Conservation (phyloP, 257 asterid genomes). For the Solanum chmielewskii region DNA sequence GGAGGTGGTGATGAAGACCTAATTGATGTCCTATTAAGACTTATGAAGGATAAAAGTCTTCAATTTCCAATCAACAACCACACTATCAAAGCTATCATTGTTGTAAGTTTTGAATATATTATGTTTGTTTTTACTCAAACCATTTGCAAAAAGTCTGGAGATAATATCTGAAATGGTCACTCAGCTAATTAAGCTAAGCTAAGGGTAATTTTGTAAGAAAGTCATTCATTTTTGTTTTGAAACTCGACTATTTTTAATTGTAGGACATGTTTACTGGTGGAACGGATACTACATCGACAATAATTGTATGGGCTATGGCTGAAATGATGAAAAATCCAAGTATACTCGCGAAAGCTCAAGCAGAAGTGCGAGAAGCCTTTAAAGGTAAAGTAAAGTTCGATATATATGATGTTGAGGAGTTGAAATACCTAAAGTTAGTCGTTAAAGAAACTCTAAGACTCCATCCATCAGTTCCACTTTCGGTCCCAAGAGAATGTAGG, state of each 20-base stretch:
- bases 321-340: background rate
- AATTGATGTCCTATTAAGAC: background rate
- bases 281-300: background rate
- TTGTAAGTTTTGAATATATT: background rate
- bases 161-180: background rate
- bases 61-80: background rate
- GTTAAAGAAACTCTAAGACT: background rate
- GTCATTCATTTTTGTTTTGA: background rate
- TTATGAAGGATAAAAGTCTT: background rate
- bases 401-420: background rate
- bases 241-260: background rate
- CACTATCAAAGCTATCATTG: background rate
- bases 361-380: background rate
- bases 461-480: background rate
- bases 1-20: background rate
- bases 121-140: background rate
- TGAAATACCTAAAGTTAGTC: background rate
- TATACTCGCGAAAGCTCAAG: background rate
- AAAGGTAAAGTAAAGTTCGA: background rate
- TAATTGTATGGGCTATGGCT: background rate
- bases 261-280: background rate
- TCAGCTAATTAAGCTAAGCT: too few species aligned
- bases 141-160: background rate
- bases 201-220: background rate
- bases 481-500: background rate